phyloP scores from a whole-genome alignment of 108 stramenopile genomes.

The Skeletonema marinoi region DNA sequence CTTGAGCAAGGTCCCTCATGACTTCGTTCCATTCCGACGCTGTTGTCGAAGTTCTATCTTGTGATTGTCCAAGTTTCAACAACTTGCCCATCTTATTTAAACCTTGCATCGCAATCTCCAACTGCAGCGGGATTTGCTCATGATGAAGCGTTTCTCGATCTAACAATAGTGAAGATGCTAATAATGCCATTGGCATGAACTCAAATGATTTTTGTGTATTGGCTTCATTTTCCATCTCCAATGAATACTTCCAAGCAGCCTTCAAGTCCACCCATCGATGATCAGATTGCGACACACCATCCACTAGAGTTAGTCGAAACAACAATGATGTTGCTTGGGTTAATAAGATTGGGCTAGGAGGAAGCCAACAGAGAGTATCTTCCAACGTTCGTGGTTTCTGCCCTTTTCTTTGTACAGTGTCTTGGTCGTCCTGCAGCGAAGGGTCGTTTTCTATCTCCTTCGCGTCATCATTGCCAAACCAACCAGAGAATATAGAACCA shows the following conservation, averaged over 20 bases:
- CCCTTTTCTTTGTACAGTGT: slow-evolving; percentile 7
- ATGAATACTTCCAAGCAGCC: slow-evolving; percentile 65
- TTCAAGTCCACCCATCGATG: slow-evolving; percentile 70
- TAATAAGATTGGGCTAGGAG: slow-evolving; percentile 74
- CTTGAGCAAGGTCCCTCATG: slow-evolving; percentile 38
- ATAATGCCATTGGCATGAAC: slow-evolving; percentile 64
- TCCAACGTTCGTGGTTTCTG: slow-evolving; percentile 51
- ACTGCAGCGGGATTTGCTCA: background rate
- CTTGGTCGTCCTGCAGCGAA: slow-evolving; percentile 13
- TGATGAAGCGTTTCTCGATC: slow-evolving; percentile 26
- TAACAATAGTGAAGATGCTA: slow-evolving; percentile 60
- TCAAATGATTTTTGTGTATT: slow-evolving; percentile 24
- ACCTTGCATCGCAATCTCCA: slow-evolving; percentile 41
- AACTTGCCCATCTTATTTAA: slow-evolving; percentile 67
- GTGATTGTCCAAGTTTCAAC: slow-evolving; percentile 59
- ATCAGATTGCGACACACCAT: slow-evolving; percentile 60
- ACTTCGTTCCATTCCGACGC: slow-evolving; percentile 65
- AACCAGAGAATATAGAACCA: slow-evolving; percentile 41
- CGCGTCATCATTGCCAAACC: slow-evolving; percentile 33
- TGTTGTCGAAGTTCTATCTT: slow-evolving; percentile 6
- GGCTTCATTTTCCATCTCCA: slow-evolving; percentile 1
- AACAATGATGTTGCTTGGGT: slow-evolving; percentile 74
- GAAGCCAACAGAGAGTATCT: slow-evolving; percentile 82
- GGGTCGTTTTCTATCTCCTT: slow-evolving; percentile 8
- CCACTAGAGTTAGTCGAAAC: slow-evolving; percentile 76